phyloP scores from a whole-genome alignment of 352 stramenopile species.

The Pythium sp. region DNA sequence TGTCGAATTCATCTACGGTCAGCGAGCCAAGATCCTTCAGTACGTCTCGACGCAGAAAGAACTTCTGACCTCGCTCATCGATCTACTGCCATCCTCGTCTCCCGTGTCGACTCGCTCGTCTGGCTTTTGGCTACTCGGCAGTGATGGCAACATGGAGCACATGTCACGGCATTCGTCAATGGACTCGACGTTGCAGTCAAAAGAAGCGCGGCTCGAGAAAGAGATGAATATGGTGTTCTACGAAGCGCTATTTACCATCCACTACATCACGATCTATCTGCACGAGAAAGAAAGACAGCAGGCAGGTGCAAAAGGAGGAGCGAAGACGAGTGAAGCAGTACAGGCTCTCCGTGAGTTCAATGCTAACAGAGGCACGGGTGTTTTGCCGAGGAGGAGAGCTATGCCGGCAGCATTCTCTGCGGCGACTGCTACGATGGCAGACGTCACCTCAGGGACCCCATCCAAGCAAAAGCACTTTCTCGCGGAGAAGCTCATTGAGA shows the following conservation, averaged over 20 bases:
- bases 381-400: not conserved
- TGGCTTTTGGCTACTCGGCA: slow-evolving; percentile 45
- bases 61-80: slow-evolving; percentile 46
- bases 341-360: slow-evolving; percentile 9
- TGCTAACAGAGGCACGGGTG: not conserved
- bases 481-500: slow-evolving; percentile 48
- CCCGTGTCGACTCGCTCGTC: slow-evolving; percentile 30
- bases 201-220: slow-evolving; percentile 62
- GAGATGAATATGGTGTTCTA: slow-evolving; percentile 71
- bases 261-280: slow-evolving; percentile 61
- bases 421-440: not conserved
- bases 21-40: slow-evolving; percentile 55
- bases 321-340: slow-evolving; percentile 7
- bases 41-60: slow-evolving; percentile 50
- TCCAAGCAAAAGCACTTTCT: slow-evolving; percentile 32
- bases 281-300: slow-evolving; percentile 27
- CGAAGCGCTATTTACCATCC: slow-evolving; percentile 59
- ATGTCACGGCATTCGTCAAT: slow-evolving; percentile 18
- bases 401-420: slow-evolving; percentile 6
- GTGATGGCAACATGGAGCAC: slow-evolving; percentile 19
- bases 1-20: slow-evolving; percentile 25
- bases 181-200: slow-evolving; percentile 37
- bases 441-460: slow-evolving; percentile 26
- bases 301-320: slow-evolving; percentile 15
- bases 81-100: slow-evolving; percentile 53